Evolutionary conservation across 2,329 filamentous ascomycete species (phyloP), one percentile per base, ranked within the genome.

Genomic region (Talaromyces amestolkiae): DNA sequence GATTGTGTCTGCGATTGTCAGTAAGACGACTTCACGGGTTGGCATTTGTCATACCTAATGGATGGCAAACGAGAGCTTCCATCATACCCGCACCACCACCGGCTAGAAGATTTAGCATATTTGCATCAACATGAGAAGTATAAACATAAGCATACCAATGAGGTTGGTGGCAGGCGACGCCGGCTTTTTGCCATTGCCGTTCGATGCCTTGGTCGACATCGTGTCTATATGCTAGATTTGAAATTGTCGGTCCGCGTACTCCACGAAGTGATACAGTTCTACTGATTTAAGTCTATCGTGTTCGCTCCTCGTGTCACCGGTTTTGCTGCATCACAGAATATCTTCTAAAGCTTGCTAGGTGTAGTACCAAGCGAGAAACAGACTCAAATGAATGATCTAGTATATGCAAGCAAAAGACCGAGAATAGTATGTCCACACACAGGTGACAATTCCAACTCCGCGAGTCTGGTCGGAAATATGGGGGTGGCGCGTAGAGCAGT

Each of bases 71-170:
- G 68, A 99, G 88, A 58, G 95, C 95, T 82, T 99, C 95, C 93
- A 98, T 98, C 94, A 98, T 97, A 75, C 95, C 95, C 72, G 95
- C 95, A 80, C 92, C 92, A 77, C 95, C 95, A 77, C 95, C 95
- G 77, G 95, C 95, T 96, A 72, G 72, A 59, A 39, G 33, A 58
- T 72, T 66, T 69, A 66, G 49, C 67, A 74, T 61, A 37, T 49
- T 10, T 3, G 35, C 13, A 66, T 43, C 43, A 47, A 61, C 10
- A 22, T 13, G 22, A 27, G 27, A 9, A 61, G 17, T 13, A 31
- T 31, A 1, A 31, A 4, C 27, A 31, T 31, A 39, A 6, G 47
- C 63, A 56, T 84, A 95, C 92, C 92, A 74, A 97, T 93, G 73
- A 98, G 82, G 80, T 97, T 97, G 58, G 91, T 93, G 53, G 93